Base-by-base conservation (phyloP, 2,329 filamentous ascomycete genomes). In the Stagonosporopsis vannaccii region DNA sequence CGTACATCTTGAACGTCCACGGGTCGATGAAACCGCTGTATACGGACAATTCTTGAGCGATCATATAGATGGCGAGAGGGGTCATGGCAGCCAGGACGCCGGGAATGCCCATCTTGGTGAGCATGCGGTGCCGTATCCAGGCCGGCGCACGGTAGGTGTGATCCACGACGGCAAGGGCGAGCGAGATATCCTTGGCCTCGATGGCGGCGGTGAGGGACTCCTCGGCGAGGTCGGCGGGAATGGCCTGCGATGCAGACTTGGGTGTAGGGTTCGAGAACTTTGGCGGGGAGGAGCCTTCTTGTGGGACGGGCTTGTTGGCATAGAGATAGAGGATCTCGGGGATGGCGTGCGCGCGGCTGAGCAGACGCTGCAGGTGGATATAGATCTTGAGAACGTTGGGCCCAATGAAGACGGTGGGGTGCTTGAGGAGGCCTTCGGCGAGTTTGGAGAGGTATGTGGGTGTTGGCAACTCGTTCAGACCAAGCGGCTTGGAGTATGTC, bases 251-350 rank as follows among this genome's bases (percentile, higher is more conserved):
- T 40, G 88, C 82, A 41, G 85, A 83, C 60, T 89, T 87, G 15
- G 92, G 89, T 37, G 90, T 90, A 37, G 85, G 85, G 0, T 61
- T 62, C 0, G 59, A 56, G 62, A 63, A 71, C 23, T 72, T 74
- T 22, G 71, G 70, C 7, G 69, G 83, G 15, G 83, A 84, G 17
- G 84, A 82, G 46, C 82, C 81, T 66, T 86, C 80, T 46, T 83
- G 78, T 2, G 92, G 90, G 60, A 87, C 80, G 9, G 91, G 89
- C 76, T 98, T 99, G 65, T 86, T 85, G 44, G 91, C 91, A 74
- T 94, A 98, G 49, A 97, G 82, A 52, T 87, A 80, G 70, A 99
- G 89, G 37, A 92, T 86, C 57, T 88, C 85, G 6, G 94, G 92
- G 60, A 98, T 85, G 40, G 90, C 87, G 62, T 91, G 86, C 2